Percentiles rank a stretch among this genome's conserved stretches.
Evolutionary conservation across 306 rosid species (phyloP).

Genomic region (Gynostemma pentaphyllum): DNA sequence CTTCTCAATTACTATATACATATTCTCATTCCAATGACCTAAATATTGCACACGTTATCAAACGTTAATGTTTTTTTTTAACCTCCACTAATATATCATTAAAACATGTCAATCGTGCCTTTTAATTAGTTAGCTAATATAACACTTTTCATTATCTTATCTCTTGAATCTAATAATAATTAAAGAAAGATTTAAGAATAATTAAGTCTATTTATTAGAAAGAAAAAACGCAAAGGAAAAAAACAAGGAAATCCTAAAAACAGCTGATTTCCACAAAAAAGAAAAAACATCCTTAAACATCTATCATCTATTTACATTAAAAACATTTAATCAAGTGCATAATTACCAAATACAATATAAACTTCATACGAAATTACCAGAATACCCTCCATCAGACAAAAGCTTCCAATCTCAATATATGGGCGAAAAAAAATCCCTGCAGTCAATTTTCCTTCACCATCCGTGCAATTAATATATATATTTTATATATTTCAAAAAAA

Average conservation of each 20-base stretch:
- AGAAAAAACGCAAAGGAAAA: not conserved
- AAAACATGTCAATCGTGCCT: too few species aligned
- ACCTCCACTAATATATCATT: too few species aligned
- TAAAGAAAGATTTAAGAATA: too few species aligned
- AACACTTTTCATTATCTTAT: too few species aligned
- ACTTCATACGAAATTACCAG: not conserved
- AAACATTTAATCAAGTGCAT: not conserved
- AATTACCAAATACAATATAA: not conserved
- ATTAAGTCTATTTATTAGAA: not conserved
- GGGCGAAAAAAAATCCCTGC: conserved; percentile 20
- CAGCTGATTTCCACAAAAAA: not conserved
- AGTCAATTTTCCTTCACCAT: conserved; percentile 34
- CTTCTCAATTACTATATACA: too few species aligned
- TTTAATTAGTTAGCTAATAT: too few species aligned
- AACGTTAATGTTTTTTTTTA: too few species aligned
- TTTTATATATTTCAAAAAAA: not conserved
- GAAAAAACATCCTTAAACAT: too few species aligned
- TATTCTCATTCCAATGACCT: too few species aligned
- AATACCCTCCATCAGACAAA: conserved; percentile 9
- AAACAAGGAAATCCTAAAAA: not conserved
- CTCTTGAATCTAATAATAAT: too few species aligned
- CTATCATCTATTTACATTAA: not conserved
- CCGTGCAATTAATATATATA: conserved; percentile 33
- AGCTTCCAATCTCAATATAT: conserved; percentile 15
- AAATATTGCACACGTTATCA: too few species aligned